Base-by-base conservation (phyloP, 2,329 filamentous ascomycete species). In the Beauveria sp. region DNA sequence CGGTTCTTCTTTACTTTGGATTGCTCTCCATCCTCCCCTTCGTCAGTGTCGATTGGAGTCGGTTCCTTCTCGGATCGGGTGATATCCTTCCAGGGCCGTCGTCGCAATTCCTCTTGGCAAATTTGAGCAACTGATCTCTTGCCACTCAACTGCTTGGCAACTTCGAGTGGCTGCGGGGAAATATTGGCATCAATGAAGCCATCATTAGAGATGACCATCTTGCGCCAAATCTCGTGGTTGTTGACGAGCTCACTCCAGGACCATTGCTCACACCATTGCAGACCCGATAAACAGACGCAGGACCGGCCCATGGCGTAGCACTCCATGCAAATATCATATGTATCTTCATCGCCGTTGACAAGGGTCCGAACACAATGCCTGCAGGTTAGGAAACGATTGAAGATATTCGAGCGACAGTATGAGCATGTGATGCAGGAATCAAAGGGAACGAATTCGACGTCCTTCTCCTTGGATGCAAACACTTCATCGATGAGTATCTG, bases 221-320 rank as follows among this genome's bases (percentile, higher is more conserved):
- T 81, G 44, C 92, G 84, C 91, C 93, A 99, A 3, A 77, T 76
- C 64, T 96, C 92, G 70, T 97, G 92, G 62, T 89, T 88, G 55
- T 85, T 79, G 0, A 85, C 79, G 12, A 99, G 79, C 16, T 92
- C 85, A 47, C 85, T 81, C 92, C 92, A 97, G 14, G 84, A 78
- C 82, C 92, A 97, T 71, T 97, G 94, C 71, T 99, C 92, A 55
- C 91, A 91, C 92, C 93, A 99, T 63, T 84, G 85, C 12, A 96
- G 82, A 22, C 86, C 86, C 3, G 92, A 96, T 55, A 96, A 83
- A 69, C 94, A 99, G 3, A 84, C 85, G 71, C 94, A 99, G 51
- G 92, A 96, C 56, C 94, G 85, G 24, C 94, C 94, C 89, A 97
- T 96, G n/a, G 87, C 89, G 70, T 96, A 99, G 70, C 94, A 99